phyloP scores from a whole-genome alignment of 768 basidiomycete species.

The Mrakia frigida region DNA sequence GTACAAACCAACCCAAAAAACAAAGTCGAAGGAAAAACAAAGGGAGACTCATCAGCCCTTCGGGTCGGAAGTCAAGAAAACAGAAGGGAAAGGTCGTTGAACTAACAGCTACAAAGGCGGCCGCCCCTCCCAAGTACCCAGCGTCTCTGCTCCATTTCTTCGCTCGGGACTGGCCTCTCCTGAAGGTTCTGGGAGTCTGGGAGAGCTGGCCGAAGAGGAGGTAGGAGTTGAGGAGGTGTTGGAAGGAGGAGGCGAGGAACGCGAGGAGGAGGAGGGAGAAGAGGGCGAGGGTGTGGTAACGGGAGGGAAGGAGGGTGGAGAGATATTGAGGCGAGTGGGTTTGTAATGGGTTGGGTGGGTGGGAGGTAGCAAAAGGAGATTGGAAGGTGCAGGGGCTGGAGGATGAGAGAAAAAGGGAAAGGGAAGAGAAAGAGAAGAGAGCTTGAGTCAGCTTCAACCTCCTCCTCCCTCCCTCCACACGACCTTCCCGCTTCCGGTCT shows the following conservation, averaged over 20 bases:
- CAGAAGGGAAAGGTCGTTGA: background rate
- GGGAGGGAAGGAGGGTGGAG: background rate
- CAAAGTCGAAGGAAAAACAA: background rate
- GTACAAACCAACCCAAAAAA: background rate
- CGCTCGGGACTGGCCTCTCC: background rate
- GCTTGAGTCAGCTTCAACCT: background rate
- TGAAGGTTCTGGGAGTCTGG: background rate
- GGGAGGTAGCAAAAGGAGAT: background rate
- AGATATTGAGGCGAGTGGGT: background rate
- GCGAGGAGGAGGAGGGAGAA: background rate
- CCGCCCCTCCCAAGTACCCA: background rate
- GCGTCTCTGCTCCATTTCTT: background rate
- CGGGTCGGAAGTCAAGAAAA: background rate
- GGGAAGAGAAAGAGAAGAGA: background rate
- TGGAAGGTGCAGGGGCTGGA: background rate
- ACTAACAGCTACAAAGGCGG: background rate
- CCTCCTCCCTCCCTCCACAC: background rate
- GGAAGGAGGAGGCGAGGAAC: background rate
- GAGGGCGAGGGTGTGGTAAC: background rate
- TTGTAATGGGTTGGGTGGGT: background rate
- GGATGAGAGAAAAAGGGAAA: background rate
- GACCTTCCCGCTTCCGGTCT: background rate
- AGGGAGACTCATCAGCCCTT: background rate
- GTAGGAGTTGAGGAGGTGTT: conserved; percentile 4
- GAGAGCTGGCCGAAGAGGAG: background rate